Evolutionary conservation across 2,329 filamentous ascomycete genomes (phyloP).

Genomic region (Stagonosporopsis chrysanthemi): DNA sequence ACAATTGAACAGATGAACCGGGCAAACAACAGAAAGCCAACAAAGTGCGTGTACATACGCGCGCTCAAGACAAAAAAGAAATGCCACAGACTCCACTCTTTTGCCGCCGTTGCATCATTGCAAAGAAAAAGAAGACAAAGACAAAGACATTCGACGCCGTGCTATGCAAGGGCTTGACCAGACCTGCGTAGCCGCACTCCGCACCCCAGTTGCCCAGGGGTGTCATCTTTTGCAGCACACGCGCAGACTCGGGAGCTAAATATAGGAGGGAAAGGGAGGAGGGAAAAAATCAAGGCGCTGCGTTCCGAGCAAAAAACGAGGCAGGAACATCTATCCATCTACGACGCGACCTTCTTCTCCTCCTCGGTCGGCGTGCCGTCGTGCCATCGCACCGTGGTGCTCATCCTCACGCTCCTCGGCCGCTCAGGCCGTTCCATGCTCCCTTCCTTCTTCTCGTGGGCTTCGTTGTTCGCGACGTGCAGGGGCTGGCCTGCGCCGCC

Average conservation of each 20-base stretch:
- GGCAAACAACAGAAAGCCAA: no score
- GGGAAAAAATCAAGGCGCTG: not conserved
- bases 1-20: no score
- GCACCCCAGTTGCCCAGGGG: constrained; percentile 7
- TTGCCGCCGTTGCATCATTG: not conserved
- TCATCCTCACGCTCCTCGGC: constrained; percentile 15
- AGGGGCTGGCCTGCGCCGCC: constrained; percentile 19
- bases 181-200: not conserved
- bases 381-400: constrained; percentile 16
- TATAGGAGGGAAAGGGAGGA: not conserved
- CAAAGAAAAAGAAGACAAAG: not conserved
- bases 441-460: not conserved
- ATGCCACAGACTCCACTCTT: not conserved
- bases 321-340: not conserved
- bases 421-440: not conserved
- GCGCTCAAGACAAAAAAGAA: not conserved
- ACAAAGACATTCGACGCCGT: not conserved
- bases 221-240: not conserved
- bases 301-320: no score
- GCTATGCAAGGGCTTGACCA: constrained; percentile 1
- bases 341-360: not conserved
- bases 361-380: not conserved
- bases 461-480: constrained; percentile 2
- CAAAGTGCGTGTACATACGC: not conserved
- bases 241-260: not conserved